A percentile compares a stretch with the other conserved stretches of the same genome.
phyloP scores from a whole-genome alignment of 1,284 basidiomycete species.

The Rhizoctonia solani region DNA sequence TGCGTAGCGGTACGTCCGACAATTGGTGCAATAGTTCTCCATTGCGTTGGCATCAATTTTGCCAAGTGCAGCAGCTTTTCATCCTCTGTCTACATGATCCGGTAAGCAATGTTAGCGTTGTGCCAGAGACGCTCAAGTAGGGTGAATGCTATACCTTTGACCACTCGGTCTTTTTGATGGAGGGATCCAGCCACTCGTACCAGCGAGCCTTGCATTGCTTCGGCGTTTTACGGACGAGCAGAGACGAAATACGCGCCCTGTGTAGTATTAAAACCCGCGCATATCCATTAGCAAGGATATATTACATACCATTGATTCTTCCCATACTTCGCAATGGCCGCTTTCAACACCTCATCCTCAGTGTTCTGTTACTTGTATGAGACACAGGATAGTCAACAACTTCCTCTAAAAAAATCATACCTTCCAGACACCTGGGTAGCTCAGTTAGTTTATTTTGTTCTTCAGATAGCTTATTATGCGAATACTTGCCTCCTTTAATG shows the following conservation, averaged over 20 bases:
- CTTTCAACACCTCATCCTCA: constrained; percentile 97
- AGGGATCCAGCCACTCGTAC: constrained; percentile 99
- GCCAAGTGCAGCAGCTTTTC: constrained; percentile 98
- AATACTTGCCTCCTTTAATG: constrained; percentile 82
- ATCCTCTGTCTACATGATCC: constrained; percentile 76
- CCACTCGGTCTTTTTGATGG: constrained; percentile 99
- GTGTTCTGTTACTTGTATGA: constrained; percentile 58
- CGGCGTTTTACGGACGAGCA: constrained; percentile 97
- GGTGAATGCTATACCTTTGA: constrained; percentile 68
- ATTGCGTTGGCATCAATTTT: constrained; percentile 99
- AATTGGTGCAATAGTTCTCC: constrained; percentile 98
- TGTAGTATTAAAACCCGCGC: constrained; percentile 10
- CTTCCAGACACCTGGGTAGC: constrained; percentile 44
- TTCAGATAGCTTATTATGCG: constrained; percentile 9
- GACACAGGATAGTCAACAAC: not conserved
- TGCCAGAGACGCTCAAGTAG: not conserved
- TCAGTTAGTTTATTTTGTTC: not conserved
- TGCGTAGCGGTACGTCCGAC: constrained; percentile 99
- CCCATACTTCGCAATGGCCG: constrained; percentile 96
- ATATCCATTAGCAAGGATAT: not conserved
- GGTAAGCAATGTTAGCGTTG: not conserved
- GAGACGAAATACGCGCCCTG: constrained; percentile 97
- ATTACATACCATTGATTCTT: constrained; percentile 86
- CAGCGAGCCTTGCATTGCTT: constrained; percentile 99
- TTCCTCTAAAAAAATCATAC: not conserved